Evolutionary conservation across 371 early-diverging fungal species (phyloP).

Genomic region (Sanchytrium tribonematis): DNA sequence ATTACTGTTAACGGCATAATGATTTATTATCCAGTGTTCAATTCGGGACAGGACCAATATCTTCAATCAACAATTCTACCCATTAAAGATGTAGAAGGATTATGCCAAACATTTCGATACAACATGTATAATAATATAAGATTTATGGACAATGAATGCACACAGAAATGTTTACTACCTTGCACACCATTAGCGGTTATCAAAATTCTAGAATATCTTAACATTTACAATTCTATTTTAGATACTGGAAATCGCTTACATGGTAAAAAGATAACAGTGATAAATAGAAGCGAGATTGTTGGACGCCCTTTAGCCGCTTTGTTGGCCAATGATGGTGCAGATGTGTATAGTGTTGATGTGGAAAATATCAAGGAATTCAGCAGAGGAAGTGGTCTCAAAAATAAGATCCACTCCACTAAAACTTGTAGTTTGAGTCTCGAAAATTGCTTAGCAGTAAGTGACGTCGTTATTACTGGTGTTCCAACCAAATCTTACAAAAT

Average conservation of each 20-base stretch:
- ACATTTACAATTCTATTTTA: slow-evolving; percentile 63
- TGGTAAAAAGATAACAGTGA: slow-evolving; percentile 62
- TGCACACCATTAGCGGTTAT: slow-evolving; percentile 82
- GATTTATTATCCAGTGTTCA: slow-evolving; percentile 84
- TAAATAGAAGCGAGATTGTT: slow-evolving; percentile 85
- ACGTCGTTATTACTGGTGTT: slow-evolving; percentile 88
- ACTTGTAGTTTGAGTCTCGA: slow-evolving; percentile 33
- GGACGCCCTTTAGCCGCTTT: slow-evolving; percentile 90
- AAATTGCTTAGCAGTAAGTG: slow-evolving; percentile 48
- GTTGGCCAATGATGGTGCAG: slow-evolving; percentile 86
- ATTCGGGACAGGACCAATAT: slow-evolving; percentile 61
- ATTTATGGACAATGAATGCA: slow-evolving; percentile 29
- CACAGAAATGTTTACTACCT: slow-evolving; percentile 63
- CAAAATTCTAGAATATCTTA: slow-evolving; percentile 74
- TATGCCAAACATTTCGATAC: slow-evolving; percentile 66
- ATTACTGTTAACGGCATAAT: slow-evolving; percentile 55
- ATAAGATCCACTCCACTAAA: slow-evolving; percentile 3
- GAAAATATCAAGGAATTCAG: slow-evolving; percentile 58
- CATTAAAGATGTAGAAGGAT: slow-evolving; percentile 80
- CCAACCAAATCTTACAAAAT: slow-evolving; percentile 60
- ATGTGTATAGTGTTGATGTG: slow-evolving; percentile 74
- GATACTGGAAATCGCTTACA: slow-evolving; percentile 77
- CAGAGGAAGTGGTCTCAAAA: slow-evolving; percentile 31
- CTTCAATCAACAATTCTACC: slow-evolving; percentile 59
- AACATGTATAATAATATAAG: slow-evolving; percentile 85